Evolutionary conservation across 306 rosid genomes (phyloP).

Genomic region (Cajanus cajan): DNA sequence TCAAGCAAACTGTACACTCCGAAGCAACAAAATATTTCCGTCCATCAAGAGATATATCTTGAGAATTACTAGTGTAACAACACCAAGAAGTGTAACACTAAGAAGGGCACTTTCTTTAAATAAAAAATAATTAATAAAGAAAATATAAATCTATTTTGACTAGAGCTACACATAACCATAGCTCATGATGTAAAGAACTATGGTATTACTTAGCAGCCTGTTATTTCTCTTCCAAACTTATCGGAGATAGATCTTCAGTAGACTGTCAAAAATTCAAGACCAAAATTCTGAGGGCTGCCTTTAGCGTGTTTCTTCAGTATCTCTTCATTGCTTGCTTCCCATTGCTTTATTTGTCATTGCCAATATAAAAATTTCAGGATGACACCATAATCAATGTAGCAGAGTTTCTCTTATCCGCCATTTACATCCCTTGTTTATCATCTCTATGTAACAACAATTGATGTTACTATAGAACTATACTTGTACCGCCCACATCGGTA

Average conservation of each 20-base stretch:
- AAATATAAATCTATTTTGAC: neutral
- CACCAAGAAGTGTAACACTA: no score
- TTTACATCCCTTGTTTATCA: neutral
- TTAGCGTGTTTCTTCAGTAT: neutral
- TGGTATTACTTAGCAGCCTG: slow-evolving; percentile 20
- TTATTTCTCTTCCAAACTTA: neutral
- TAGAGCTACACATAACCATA: neutral
- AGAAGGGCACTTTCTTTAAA: neutral
- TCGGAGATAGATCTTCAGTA: neutral
- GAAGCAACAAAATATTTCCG: slow-evolving; percentile 5
- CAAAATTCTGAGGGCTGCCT: neutral
- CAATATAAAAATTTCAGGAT: neutral
- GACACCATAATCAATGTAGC: neutral
- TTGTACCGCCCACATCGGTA: no score
- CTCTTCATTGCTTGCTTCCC: neutral
- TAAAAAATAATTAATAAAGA: neutral
- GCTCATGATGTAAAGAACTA: neutral
- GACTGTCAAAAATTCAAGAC: neutral
- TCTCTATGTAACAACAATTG: neutral
- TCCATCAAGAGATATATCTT: no score
- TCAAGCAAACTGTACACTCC: neutral
- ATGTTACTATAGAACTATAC: neutral
- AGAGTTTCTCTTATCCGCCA: neutral
- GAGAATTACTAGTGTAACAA: no score
- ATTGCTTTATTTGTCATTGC: neutral